Percentiles rank a stretch among this genome's conserved stretches.
Evolutionary conservation across 306 rosid genomes (phyloP).

Genomic region (Crataegus laevigata): DNA sequence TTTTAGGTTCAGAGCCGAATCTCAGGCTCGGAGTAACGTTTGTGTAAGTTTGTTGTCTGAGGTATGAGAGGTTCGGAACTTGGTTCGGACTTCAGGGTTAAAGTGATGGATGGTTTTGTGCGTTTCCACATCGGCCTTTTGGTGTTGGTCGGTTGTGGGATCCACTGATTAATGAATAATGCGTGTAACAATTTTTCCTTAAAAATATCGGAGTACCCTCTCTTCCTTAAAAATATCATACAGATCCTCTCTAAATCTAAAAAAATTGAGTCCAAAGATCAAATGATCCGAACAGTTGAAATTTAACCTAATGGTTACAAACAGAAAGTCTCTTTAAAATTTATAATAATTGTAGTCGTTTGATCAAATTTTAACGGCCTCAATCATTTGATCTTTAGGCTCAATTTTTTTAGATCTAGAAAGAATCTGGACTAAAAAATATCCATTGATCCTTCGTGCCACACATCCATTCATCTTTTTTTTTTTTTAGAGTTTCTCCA

Average conservation of each 20-base stretch:
- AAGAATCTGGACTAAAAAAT: accelerated
- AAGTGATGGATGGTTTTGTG: not conserved
- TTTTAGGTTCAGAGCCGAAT: not conserved
- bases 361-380: accelerated
- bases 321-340: accelerated
- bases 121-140: not conserved
- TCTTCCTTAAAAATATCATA: too few relatives aligned
- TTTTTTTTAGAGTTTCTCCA: too few relatives aligned
- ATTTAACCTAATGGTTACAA: accelerated
- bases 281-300: too few relatives aligned
- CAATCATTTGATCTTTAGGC: accelerated
- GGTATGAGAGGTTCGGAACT: not conserved
- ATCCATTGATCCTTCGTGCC: too few relatives aligned
- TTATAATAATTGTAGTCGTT: too few relatives aligned
- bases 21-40: constrained; percentile 9
- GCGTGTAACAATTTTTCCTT: not conserved
- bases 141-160: not conserved
- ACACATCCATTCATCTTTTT: too few relatives aligned
- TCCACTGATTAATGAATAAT: not conserved
- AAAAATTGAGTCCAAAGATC: too few relatives aligned
- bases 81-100: not conserved
- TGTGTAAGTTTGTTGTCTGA: too few relatives aligned
- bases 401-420: too few relatives aligned
- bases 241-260: accelerated
- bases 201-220: too few relatives aligned